Evolutionary conservation across 192 early-diverging fungal species (phyloP), one percentile per base, ranked within the genome.

Genomic region (Pilobolus umbonatus): DNA sequence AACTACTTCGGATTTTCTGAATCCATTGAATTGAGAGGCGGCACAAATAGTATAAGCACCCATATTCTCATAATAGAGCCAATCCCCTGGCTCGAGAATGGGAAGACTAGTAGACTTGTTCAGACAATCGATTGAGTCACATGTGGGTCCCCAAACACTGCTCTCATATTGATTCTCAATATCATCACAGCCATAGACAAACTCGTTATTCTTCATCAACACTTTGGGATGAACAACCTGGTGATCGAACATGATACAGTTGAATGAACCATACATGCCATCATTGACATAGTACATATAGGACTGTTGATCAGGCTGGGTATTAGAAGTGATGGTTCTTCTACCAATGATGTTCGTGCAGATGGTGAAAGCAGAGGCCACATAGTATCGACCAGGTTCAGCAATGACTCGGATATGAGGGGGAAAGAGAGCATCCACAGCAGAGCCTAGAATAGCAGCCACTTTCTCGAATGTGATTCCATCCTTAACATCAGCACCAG

Each of bases 221-320:
- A 64, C 57, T 25, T 84, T 67, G 25, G 95, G 87, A 34, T 71
- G 53, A 24, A 90, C 87, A 30, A 80, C 59, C 59, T 86, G 86
- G 73, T 99, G 95, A 75, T 99, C 97, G 76, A 96, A 99, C 56
- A 93, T 86, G 77, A 97, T 88, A 77, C 94, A 95, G 82, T 99
- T 99, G 82, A 99, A 98, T 69, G 85, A 85, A 47, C 92, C 95
- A 66, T 99, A 99, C 78, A 96, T 87, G 48, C 97, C 97, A 67
- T 99, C 97, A 69, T 99, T 99, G 72, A 99, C 87, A 76, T 99
- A 99, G 77, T 99, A 83, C 78, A 84, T 82, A 52, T 72, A 85
- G 17, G 54, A 40, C 34, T 24, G 38, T 21, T 67, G n/a, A 4
- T n/a, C 45, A 17, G 43, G 24, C 22, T 31, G 2, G 7, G 21